Percentiles rank a stretch among this genome's conserved stretches.
These are phyloP conservation scores for Monilinia fructigena DNA, from an alignment of 2,329 filamentous ascomycete genomes.

Conservation along the genomic window DNA sequence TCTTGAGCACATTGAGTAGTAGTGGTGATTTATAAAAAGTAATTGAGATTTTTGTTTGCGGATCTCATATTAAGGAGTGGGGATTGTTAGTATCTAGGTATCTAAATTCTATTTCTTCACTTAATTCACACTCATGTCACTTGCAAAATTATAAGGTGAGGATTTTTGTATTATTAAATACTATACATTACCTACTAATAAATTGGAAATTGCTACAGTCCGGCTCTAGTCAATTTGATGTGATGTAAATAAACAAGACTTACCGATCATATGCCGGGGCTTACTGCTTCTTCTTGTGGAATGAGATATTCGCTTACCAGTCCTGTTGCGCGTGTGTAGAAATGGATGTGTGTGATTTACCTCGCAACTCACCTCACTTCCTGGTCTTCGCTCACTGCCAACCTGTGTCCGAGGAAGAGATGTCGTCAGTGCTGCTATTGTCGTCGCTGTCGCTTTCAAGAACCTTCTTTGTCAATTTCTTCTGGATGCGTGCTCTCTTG, in stretches of 20 bases:
- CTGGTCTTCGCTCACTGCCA: background rate
- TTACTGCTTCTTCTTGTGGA: background rate
- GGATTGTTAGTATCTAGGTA: too few species aligned
- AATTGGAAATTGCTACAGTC: background rate
- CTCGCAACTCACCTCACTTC: background rate
- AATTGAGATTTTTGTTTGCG: background rate
- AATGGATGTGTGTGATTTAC: background rate
- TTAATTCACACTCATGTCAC: background rate
- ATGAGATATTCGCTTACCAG: conserved; percentile 15
- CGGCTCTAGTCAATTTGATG: conserved; percentile 2
- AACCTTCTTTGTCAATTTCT: background rate
- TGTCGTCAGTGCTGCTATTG: background rate
- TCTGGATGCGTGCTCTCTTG: background rate
- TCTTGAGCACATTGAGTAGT: too few species aligned
- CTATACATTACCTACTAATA: background rate
- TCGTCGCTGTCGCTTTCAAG: background rate
- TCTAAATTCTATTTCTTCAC: too few species aligned
- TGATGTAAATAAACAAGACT: conserved; percentile 4
- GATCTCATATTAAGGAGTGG: background rate
- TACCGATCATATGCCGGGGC: background rate
- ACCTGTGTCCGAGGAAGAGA: background rate
- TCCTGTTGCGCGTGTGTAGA: background rate
- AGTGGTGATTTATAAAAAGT: background rate
- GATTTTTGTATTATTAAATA: background rate
- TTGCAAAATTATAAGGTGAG: background rate